Evolutionary conservation across 495 filamentous ascomycete genomes (phyloP).

Genomic region (Daldinia bambusicola): DNA sequence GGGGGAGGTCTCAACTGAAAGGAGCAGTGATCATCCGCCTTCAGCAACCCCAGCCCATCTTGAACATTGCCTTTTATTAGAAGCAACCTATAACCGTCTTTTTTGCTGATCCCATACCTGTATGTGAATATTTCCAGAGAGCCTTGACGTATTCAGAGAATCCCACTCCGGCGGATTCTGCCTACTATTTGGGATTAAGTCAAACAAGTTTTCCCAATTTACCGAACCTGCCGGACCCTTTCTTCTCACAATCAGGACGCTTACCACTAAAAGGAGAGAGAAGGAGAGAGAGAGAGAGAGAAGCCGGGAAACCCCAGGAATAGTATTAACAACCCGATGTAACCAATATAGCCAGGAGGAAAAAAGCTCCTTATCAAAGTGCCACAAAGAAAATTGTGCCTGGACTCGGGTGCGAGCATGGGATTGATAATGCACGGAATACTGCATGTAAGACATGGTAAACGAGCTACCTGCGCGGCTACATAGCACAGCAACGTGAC

Average conservation of each 20-base stretch:
- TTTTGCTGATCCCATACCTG: slow-evolving; percentile 2
- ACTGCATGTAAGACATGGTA: slow-evolving; percentile 25
- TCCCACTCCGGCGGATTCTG: neutral
- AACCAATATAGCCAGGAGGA: neutral
- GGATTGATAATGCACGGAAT: slow-evolving; percentile 22
- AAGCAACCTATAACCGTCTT: slow-evolving; percentile 6
- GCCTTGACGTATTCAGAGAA: slow-evolving; percentile 4
- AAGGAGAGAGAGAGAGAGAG: no score
- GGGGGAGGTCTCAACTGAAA: neutral
- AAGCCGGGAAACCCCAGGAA: neutral
- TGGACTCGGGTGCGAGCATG: slow-evolving; percentile 20
- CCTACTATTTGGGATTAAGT: neutral
- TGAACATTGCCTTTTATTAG: slow-evolving; percentile 18
- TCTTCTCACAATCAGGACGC: slow-evolving; percentile 3
- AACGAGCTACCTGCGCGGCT: neutral
- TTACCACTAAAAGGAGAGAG: neutral
- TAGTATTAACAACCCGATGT: slow-evolving; percentile 1
- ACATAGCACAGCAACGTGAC: neutral
- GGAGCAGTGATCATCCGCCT: neutral
- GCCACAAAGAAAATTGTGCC: neutral
- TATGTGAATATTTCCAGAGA: neutral
- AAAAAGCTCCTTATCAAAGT: neutral
- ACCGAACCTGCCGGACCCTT: neutral
- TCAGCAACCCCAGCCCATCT: slow-evolving; percentile 13
- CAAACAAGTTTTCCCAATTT: neutral